Base-by-base conservation (phyloP, 2,329 filamentous ascomycete species). In the Colletotrichum scovillei region DNA sequence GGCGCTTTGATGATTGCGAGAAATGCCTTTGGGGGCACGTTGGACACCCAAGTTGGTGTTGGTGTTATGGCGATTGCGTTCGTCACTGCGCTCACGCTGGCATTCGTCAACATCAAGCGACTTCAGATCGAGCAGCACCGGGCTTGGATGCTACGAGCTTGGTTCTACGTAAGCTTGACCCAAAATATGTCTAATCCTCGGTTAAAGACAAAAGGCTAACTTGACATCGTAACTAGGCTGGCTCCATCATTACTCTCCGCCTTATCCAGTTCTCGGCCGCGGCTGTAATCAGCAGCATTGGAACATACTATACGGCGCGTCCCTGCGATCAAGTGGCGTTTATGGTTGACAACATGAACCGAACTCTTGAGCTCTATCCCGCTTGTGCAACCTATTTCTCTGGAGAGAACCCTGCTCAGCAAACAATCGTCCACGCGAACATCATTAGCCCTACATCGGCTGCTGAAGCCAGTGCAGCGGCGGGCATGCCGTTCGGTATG, bases 101-200 rank as follows among this genome's bases (percentile, higher is more conserved):
- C 89, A 0, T 87, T 85, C 28, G 82, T 87, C 78, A 91, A 91
- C 74, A 86, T 92, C 79, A 91, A 89, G 78, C 81, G 83, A 2
- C 79, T 92, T 1, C 90, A 92, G 76, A 89, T 93, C 57, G 89
- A 91, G 35, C 87, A 92, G 76, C 90, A 92, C 74, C 84, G 90
- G 1, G 88, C 88, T 2, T 92, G 90, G 90, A 92, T 92, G 90
- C 76, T 92, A 26, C 79, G 90, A 26, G 84, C 86, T 4, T 88
- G 87, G 87, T 81, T 87, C 42, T 86, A 86, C 72, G 83, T 87
- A 73, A 65, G 82, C 46, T 5, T 46, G 12, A 19, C 26, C 1
- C 8, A 11, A 3, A 24, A 12, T 0, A 1, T 35, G 32, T 35
- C 32, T 35, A 5, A 9, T 0, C 22, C 26, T 2, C 1, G 16